Percentiles rank a stretch among this genome's conserved stretches.
These are phyloP conservation scores for Hypoxylon subgilvum DNA, from an alignment of 495 filamentous ascomycete species.

Conservation along the genomic window DNA sequence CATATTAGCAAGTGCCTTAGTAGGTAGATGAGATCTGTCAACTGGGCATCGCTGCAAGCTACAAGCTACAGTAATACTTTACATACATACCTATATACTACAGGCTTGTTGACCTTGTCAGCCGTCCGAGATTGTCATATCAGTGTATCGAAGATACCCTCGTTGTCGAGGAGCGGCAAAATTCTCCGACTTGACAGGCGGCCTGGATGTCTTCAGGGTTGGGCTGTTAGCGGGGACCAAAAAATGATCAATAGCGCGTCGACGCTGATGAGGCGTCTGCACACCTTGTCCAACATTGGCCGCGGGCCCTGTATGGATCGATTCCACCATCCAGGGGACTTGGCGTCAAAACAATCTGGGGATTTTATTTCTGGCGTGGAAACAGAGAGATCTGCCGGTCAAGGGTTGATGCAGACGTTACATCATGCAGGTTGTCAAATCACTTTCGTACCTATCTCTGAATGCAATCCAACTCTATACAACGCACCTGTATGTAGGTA, in stretches of 20 bases:
- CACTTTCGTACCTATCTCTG: too few species aligned
- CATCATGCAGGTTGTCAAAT: conserved; percentile 33
- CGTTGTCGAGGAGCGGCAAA: conserved; percentile 34
- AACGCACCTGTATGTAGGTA: neutral
- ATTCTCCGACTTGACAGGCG: conserved; percentile 40
- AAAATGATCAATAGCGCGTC: conserved; percentile 27
- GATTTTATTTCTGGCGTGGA: conserved; percentile 28
- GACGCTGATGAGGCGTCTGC: conserved; percentile 26
- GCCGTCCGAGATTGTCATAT: conserved; percentile 24
- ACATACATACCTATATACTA: too few species aligned
- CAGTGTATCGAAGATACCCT: conserved; percentile 31
- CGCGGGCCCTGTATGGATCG: conserved; percentile 30
- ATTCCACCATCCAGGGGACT: conserved; percentile 26
- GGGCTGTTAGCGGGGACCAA: conserved; percentile 41
- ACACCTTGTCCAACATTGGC: conserved; percentile 28
- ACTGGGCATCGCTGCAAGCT: conserved; percentile 39
- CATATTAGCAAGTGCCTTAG: too few species aligned
- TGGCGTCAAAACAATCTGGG: conserved; percentile 30
- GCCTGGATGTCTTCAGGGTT: conserved; percentile 27
- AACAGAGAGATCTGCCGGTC: conserved; percentile 43
- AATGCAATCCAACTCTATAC: neutral
- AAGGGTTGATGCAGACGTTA: conserved; percentile 44
- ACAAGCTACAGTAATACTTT: too few species aligned
- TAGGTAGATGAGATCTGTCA: conserved; percentile 34
- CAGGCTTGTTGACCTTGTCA: conserved; percentile 19